Evolutionary conservation across 208 protist genomes (phyloP).

Genomic region (Vickermania spadyakhi): DNA sequence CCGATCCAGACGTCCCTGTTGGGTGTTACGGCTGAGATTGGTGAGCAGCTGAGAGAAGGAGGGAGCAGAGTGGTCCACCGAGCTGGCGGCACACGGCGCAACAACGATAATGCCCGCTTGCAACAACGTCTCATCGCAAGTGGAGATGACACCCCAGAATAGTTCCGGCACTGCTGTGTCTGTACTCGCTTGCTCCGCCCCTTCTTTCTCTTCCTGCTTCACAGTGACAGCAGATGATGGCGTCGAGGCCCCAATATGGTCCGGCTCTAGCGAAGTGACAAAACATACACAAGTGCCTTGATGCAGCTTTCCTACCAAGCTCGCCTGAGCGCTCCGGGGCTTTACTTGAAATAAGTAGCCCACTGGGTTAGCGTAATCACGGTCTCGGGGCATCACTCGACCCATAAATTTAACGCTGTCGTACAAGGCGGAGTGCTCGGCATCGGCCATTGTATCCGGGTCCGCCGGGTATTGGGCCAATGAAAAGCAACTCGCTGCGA

Average conservation of each 20-base stretch:
- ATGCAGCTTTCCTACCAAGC: conserved; percentile 34
- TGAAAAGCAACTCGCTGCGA: conserved; percentile 55
- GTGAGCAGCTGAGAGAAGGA: conserved; percentile 45
- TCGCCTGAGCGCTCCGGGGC: conserved; percentile 37
- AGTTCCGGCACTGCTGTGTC: conserved; percentile 20
- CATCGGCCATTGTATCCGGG: conserved; percentile 45
- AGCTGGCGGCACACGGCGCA: conserved; percentile 22
- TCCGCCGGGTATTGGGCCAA: conserved; percentile 44
- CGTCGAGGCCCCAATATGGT: conserved; percentile 3
- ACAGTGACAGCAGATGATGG: conserved; percentile 13
- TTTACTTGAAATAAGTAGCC: conserved; percentile 74
- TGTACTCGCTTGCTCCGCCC: conserved; percentile 16
- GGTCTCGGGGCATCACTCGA: conserved; percentile 57
- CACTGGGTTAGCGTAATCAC: conserved; percentile 49
- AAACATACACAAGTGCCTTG: conserved; percentile 77
- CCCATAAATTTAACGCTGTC: conserved; percentile 54
- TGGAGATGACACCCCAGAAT: conserved; percentile 82
- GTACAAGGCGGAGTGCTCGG: conserved; percentile 63
- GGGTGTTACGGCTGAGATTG: conserved; percentile 68
- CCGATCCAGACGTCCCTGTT: conserved; percentile 22
- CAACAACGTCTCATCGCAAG: conserved; percentile 42
- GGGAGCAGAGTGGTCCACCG: conserved; percentile 15
- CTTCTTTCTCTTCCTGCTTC: conserved; percentile 19
- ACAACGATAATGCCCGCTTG: conserved; percentile 49
- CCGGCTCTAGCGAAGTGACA: conserved; percentile 47